Evolutionary conservation across 169 alveolate species (phyloP).

Genomic region (Toxoplasma gondii): DNA sequence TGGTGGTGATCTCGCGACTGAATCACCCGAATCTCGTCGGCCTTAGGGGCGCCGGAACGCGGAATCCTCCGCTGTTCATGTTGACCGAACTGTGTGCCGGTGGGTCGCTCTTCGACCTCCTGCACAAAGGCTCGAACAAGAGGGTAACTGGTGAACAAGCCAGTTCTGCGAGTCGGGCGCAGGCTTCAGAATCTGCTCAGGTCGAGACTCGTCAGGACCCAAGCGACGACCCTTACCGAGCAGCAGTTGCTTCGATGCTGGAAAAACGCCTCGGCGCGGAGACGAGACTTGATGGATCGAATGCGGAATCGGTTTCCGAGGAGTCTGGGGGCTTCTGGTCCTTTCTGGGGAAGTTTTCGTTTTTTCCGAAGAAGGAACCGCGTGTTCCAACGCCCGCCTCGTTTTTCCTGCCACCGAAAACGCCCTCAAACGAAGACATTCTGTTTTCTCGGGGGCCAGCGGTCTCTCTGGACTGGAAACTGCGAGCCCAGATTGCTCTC

Average conservation of each 20-base stretch:
- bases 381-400: neutral
- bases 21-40: conserved; percentile 84
- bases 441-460: conserved; percentile 3
- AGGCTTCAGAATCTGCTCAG: neutral
- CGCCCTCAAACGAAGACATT: neutral
- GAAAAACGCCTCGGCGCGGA: neutral
- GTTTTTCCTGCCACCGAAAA: neutral
- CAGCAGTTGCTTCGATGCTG: neutral
- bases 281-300: neutral
- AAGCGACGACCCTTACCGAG: neutral
- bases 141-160: neutral
- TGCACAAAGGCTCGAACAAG: conserved; percentile 70
- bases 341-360: neutral
- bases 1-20: conserved; percentile 76
- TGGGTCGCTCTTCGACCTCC: conserved; percentile 82
- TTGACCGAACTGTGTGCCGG: conserved; percentile 89
- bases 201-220: neutral
- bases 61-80: conserved; percentile 64
- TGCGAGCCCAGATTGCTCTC: conserved; percentile 76
- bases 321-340: conserved; percentile 1
- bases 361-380: neutral
- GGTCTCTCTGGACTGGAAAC: conserved; percentile 74
- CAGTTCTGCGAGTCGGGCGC: neutral
- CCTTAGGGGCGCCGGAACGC: conserved; percentile 35
- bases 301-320: neutral